Evolutionary conservation across 2,329 filamentous ascomycete genomes (phyloP), one percentile per base, ranked within the genome.

Genomic region (Alternaria solani): DNA sequence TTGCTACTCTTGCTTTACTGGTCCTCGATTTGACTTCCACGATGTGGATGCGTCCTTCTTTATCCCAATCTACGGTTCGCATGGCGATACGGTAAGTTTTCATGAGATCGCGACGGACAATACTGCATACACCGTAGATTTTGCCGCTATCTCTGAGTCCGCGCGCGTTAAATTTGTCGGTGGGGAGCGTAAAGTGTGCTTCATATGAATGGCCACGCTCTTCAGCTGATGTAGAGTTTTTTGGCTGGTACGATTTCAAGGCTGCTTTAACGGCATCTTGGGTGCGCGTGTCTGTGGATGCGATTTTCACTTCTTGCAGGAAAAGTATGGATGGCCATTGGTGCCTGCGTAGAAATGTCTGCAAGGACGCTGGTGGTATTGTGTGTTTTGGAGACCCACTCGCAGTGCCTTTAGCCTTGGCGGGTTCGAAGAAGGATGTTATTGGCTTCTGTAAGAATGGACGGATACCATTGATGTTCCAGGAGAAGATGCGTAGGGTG

Each of bases 221-320:
- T 7, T 42, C 20, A 2, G 18, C 14, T 7, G 30, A 42, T 11
- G 20, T n/a, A 7, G 12, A 18, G 41, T 68, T 57, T 11, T 20
- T 42, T 5, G 44, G 46, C 14, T 53, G 14, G 39, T 14, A 43
- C 14, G 57, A 32, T 26, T 75, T 77, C 16, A 83, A 72, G 14
- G 81, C 81, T 49, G 57, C 62, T 58, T 77, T 67, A 7, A 85
- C 74, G 1, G 77, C 77, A 30, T 75, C 66, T 64, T 80, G 75
- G 0, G 78, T 83, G 5, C 74, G 70, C 0, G 41, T 59, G 59
- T 85, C 83, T 7, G 68, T 68, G 1, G 74, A 61, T 18, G 72
- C 75, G 51, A 85, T 82, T 64, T 85, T 85, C 25, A 84, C 80
- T 75, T 85, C 83, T 72, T 85, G 82, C 2, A 84, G 73, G 56